These are phyloP conservation scores for Boletellus ananas DNA, from an alignment of 768 basidiomycete genomes.

Conservation along the genomic window DNA sequence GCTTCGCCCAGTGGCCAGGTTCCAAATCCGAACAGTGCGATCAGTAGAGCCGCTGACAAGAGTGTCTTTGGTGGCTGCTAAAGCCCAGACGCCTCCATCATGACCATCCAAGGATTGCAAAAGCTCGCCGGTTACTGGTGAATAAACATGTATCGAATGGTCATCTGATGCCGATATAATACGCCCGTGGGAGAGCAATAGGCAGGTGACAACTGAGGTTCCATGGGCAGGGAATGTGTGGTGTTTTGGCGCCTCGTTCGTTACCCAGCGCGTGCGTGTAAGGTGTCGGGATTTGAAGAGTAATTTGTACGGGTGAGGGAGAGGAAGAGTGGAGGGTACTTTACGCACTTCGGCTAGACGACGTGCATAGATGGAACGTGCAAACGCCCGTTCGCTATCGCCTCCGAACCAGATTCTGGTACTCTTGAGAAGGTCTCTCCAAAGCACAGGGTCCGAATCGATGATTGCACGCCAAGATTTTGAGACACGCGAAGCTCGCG, in stretches of 20 bases:
- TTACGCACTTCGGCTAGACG: constrained; percentile 42
- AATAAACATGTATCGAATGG: constrained; percentile 94
- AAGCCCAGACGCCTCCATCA: constrained; percentile 95
- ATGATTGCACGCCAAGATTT: constrained; percentile 89
- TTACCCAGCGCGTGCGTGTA: constrained; percentile 77
- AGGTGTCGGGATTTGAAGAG: constrained; percentile 90
- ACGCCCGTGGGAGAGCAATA: constrained; percentile 90
- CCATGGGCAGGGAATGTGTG: constrained; percentile 86
- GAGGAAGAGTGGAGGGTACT: constrained; percentile 51
- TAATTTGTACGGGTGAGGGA: constrained; percentile 86
- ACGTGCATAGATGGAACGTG: constrained; percentile 62
- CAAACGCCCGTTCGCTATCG: constrained; percentile 77
- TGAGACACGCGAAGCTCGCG: constrained; percentile 85
- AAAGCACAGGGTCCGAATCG: constrained; percentile 85
- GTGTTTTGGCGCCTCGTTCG: constrained; percentile 67
- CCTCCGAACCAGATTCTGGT: constrained; percentile 90
- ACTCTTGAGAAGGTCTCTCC: constrained; percentile 80
- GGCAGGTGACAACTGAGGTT: constrained; percentile 89
- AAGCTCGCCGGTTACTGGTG: constrained; percentile 76
- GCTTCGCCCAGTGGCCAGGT: constrained; percentile 72
- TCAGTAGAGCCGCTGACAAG: constrained; percentile 93
- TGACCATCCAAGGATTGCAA: constrained; percentile 80
- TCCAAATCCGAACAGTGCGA: constrained; percentile 91
- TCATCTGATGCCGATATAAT: constrained; percentile 98
- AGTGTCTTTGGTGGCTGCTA: constrained; percentile 84